A percentile compares a stretch with the other conserved stretches of the same genome.
These are phyloP conservation scores for Sporothrix phasma DNA, from an alignment of 2,329 filamentous ascomycete genomes.

Conservation along the genomic window DNA sequence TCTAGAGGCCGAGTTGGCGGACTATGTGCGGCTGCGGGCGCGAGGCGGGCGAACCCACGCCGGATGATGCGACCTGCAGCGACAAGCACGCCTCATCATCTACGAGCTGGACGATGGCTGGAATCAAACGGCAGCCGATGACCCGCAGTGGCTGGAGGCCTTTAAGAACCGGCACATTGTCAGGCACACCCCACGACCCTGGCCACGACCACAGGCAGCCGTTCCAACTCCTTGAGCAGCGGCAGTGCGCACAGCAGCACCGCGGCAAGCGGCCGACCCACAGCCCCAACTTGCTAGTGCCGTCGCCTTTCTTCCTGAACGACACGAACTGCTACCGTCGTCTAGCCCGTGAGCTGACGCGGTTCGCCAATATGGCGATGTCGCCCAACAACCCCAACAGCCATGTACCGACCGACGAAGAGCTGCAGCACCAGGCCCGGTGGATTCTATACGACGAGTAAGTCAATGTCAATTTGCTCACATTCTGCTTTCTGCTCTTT, in stretches of 20 bases:
- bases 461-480: too few species aligned
- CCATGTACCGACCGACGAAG: conserved; percentile 50
- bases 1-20: conserved; percentile 45
- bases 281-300: conserved; percentile 19
- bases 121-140: conserved; percentile 55
- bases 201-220: not conserved
- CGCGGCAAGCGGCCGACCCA: conserved; percentile 5
- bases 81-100: conserved; percentile 49
- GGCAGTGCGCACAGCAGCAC: not conserved
- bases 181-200: not conserved
- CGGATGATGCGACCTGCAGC: conserved; percentile 45
- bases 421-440: conserved; percentile 53
- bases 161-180: conserved; percentile 38
- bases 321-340: conserved; percentile 52
- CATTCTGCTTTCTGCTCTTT: conserved; percentile 22
- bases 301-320: conserved; percentile 40
- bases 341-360: conserved; percentile 42
- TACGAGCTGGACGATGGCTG: conserved; percentile 53
- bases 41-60: conserved; percentile 36
- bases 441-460: conserved; percentile 55
- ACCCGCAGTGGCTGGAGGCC: conserved; percentile 40
- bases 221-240: not conserved
- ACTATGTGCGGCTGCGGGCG: conserved; percentile 40
- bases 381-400: conserved; percentile 50
- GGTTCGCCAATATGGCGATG: conserved; percentile 44